Percentiles rank a stretch among this genome's conserved stretches.
phyloP scores from a whole-genome alignment of 768 basidiomycete species.

The Termitomyces sp. region DNA sequence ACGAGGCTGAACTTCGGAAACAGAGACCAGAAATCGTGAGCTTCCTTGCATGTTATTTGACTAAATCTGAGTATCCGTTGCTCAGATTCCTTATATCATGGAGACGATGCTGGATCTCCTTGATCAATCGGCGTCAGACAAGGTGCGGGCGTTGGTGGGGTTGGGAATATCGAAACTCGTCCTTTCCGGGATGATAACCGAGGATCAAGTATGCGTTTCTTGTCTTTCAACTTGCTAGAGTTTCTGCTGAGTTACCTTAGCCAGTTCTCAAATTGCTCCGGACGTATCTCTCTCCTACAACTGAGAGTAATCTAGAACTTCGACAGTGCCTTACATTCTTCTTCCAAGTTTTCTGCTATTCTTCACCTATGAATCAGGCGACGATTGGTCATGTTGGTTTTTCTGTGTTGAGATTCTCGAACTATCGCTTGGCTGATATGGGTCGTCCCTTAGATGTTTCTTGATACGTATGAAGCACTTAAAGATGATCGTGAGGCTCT shows the following conservation, averaged over 20 bases:
- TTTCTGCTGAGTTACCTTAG: constrained; percentile 29
- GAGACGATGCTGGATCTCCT: constrained; percentile 31
- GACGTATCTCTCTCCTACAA: constrained; percentile 76
- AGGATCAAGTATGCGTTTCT: constrained; percentile 50
- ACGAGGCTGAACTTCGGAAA: constrained; percentile 50
- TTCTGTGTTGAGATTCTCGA: not conserved
- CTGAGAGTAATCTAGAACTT: constrained; percentile 73
- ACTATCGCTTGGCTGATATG: not conserved
- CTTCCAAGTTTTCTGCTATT: constrained; percentile 82
- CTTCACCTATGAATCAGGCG: constrained; percentile 67
- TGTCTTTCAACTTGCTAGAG: not conserved
- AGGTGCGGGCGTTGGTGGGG: constrained; percentile 62
- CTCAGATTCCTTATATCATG: constrained; percentile 17
- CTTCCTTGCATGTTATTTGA: not conserved
- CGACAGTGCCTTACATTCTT: constrained; percentile 86
- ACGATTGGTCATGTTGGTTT: constrained; percentile 57
- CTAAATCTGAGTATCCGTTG: not conserved
- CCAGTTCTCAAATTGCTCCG: constrained; percentile 30
- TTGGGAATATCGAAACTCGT: constrained; percentile 86
- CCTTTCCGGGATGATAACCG: constrained; percentile 67
- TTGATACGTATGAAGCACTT: constrained; percentile 45
- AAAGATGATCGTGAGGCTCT: constrained; percentile 41
- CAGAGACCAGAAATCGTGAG: constrained; percentile 17
- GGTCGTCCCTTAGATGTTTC: constrained; percentile 42
- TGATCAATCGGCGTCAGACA: constrained; percentile 44